These are phyloP conservation scores for Fonsecaea multimorphosa DNA, from an alignment of 2,329 filamentous ascomycete species.

Conservation along the genomic window DNA sequence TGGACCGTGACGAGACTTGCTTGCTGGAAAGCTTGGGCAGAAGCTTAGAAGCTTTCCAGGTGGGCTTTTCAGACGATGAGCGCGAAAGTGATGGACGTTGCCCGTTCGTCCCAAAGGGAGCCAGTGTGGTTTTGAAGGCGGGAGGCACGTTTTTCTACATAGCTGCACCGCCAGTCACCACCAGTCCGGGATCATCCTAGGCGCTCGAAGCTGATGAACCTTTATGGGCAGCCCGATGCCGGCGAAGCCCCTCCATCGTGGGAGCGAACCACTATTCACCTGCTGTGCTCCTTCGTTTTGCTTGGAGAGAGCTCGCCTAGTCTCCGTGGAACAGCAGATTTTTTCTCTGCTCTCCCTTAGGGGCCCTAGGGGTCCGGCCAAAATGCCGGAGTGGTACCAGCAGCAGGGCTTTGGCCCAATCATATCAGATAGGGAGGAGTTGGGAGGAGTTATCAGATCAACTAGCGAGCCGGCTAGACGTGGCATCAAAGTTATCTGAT, in stretches of 20 bases:
- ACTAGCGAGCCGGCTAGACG: not conserved
- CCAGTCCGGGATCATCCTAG: not conserved
- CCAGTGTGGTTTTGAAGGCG: not conserved
- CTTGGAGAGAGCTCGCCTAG: not conserved
- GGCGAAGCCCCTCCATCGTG: not conserved
- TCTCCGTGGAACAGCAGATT: not conserved
- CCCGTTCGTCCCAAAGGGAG: not conserved
- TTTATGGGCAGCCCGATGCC: conserved; percentile 1
- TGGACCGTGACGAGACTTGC: conserved; percentile 4
- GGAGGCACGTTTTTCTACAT: not conserved
- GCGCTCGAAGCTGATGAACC: not conserved
- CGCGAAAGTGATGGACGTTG: not conserved
- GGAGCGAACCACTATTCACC: not conserved
- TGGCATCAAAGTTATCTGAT: conserved; percentile 25
- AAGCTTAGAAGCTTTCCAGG: conserved; percentile 2
- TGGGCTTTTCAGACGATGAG: conserved; percentile 1
- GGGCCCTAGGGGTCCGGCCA: too few species aligned
- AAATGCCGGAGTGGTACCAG: not conserved
- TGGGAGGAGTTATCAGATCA: not conserved
- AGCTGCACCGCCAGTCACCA: too few species aligned
- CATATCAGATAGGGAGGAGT: conserved; percentile 9
- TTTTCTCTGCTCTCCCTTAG: not conserved
- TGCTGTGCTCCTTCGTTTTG: not conserved
- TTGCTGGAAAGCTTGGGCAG: not conserved
- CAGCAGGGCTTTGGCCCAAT: not conserved